Evolutionary conservation across 495 filamentous ascomycete species (phyloP).

Genomic region (Aspergillus ellipticus): DNA sequence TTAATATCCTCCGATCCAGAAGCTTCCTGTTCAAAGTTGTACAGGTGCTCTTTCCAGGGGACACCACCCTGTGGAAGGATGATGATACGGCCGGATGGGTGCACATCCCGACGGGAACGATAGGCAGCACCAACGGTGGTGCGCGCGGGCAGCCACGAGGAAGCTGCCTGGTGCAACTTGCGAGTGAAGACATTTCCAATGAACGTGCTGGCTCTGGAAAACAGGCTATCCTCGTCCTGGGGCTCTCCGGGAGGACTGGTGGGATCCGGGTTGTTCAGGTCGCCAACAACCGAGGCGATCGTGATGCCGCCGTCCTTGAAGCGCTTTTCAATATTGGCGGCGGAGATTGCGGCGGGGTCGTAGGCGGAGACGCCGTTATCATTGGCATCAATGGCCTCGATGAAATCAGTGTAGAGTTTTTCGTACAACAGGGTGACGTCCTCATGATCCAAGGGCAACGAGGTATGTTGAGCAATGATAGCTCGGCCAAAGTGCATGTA

Average conservation of each 20-base stretch:
- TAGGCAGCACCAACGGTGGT: constrained; percentile 72
- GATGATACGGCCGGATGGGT: constrained; percentile 73
- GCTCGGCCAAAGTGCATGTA: constrained; percentile 90
- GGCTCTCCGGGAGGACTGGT: constrained; percentile 44
- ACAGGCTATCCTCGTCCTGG: constrained; percentile 80
- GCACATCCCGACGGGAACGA: constrained; percentile 54
- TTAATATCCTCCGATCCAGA: constrained; percentile 29
- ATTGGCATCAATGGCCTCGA: constrained; percentile 95
- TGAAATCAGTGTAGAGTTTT: constrained; percentile 89
- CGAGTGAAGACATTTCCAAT: constrained; percentile 82
- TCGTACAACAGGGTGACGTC: constrained; percentile 72
- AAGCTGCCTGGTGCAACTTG: constrained; percentile 58
- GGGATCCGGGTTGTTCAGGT: constrained; percentile 65
- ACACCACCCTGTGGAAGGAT: constrained; percentile 69
- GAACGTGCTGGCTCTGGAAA: constrained; percentile 67
- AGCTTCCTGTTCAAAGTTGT: constrained; percentile 70
- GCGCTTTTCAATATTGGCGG: constrained; percentile 67
- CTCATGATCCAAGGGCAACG: constrained; percentile 54
- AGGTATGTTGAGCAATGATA: constrained; percentile 71
- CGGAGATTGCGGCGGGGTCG: constrained; percentile 58
- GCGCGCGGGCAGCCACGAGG: constrained; percentile 81
- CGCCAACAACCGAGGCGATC: constrained; percentile 75
- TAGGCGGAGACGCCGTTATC: constrained; percentile 91
- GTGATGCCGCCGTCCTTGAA: constrained; percentile 80
- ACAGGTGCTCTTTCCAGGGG: constrained; percentile 96